Evolutionary conservation across 2,329 filamentous ascomycete genomes (phyloP).

Genomic region (Penicillium sp.): DNA sequence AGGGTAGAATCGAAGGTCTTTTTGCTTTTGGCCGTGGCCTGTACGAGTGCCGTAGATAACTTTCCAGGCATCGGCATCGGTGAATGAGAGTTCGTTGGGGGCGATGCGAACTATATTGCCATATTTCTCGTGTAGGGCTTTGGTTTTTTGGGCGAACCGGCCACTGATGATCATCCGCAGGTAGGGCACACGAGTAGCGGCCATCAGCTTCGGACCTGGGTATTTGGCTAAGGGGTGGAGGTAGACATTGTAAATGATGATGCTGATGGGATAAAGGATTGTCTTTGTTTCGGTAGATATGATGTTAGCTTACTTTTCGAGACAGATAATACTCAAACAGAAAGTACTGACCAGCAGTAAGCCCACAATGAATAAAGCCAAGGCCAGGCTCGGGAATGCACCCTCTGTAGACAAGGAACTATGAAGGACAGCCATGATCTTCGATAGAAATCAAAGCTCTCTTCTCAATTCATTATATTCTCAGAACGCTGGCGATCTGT

Average conservation of each 20-base stretch:
- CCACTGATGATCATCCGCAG: conserved; percentile 24
- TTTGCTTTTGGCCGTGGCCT: conserved; percentile 30
- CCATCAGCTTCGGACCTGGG: conserved; percentile 36
- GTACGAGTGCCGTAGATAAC: conserved; percentile 34
- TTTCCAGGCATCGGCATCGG: conserved; percentile 35
- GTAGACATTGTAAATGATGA: conserved; percentile 37
- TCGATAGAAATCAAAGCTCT: background rate
- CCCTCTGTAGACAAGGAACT: background rate
- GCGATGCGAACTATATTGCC: conserved; percentile 39
- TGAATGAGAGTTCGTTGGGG: conserved; percentile 39
- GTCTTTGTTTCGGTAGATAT: background rate
- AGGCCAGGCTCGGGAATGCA: background rate
- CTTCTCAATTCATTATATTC: too few relatives aligned
- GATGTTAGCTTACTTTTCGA: background rate
- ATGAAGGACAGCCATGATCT: background rate
- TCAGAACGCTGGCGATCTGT: background rate
- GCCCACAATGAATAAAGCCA: background rate
- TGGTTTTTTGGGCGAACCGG: conserved; percentile 6
- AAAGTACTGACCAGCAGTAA: conserved; percentile 1
- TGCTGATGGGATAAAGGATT: conserved; percentile 12
- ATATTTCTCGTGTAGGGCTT: conserved; percentile 36
- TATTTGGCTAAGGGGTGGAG: conserved; percentile 39
- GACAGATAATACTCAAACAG: background rate
- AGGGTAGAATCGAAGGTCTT: conserved; percentile 29
- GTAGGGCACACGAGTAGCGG: conserved; percentile 34